Percentiles rank a stretch among this genome's conserved stretches.
phyloP scores from a whole-genome alignment of 116 monocot species.

The Iris pallida region DNA sequence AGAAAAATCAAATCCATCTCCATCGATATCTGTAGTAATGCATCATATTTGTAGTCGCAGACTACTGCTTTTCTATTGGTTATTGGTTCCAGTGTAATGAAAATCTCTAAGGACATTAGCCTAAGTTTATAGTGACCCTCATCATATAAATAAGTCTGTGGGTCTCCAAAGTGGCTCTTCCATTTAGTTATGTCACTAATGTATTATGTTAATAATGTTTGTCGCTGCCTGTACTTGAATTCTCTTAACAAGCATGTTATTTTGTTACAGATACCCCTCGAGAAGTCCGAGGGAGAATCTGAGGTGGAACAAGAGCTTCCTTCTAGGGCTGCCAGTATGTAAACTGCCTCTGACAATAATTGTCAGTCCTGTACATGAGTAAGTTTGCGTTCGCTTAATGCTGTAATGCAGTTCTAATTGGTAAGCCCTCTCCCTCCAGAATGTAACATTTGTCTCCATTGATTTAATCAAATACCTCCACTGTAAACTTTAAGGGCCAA shows the following conservation, averaged over 20 bases:
- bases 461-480: no score
- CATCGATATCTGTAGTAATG: not conserved
- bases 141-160: not conserved
- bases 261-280: constrained; percentile 44
- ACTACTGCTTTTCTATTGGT: not conserved
- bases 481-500: no score
- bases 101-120: not conserved
- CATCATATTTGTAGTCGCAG: not conserved
- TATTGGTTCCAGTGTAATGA: not conserved
- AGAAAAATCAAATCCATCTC: not conserved
- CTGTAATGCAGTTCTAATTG: constrained; percentile 10
- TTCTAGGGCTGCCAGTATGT: constrained; percentile 75
- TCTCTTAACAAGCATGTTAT: constrained; percentile 19
- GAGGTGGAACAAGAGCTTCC: constrained; percentile 66
- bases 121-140: not conserved
- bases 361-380: constrained; percentile 26
- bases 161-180: not conserved
- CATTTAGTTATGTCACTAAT: not conserved
- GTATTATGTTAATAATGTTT: constrained; percentile 5
- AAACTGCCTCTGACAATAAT: constrained; percentile 2
- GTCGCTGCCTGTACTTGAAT: not conserved
- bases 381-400: constrained; percentile 12
- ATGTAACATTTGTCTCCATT: constrained; percentile 9
- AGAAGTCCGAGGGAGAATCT: constrained; percentile 44
- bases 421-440: constrained; percentile 6